These are phyloP conservation scores for Cunninghamia lanceolata DNA, from an alignment of 75 land plant species.

Conservation along the genomic window DNA sequence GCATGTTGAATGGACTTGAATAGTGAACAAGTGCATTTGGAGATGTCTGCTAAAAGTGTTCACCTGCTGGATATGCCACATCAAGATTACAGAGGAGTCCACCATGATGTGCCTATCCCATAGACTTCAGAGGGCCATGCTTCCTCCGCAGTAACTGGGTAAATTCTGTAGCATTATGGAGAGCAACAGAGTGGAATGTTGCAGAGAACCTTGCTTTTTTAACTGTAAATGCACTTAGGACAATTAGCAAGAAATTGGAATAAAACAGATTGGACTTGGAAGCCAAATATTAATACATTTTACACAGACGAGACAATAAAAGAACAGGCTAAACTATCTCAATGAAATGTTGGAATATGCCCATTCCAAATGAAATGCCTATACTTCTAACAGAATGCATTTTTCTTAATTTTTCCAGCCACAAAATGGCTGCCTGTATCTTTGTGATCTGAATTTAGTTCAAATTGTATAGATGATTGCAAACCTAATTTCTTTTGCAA, in stretches of 20 bases:
- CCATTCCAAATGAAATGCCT: neutral
- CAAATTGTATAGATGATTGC: neutral
- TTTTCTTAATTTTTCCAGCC: neutral
- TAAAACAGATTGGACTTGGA: neutral
- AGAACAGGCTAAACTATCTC: neutral
- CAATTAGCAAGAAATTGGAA: neutral
- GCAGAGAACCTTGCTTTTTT: neutral
- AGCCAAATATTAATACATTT: neutral
- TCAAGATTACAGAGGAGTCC: neutral
- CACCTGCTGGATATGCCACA: neutral
- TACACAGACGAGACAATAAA: neutral
- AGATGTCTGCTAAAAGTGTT: neutral
- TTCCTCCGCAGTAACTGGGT: neutral
- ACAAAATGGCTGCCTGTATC: neutral
- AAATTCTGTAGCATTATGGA: neutral
- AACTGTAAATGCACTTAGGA: neutral
- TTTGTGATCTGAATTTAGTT: neutral
- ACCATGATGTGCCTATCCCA: neutral
- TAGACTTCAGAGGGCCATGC: neutral
- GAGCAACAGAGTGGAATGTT: neutral
- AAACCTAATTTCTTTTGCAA: neutral
- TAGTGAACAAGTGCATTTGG: neutral
- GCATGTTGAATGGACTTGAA: neutral
- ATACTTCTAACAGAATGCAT: neutral
- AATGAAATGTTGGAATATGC: neutral